Evolutionary conservation across 2,329 filamentous ascomycete genomes (phyloP), one percentile per base, ranked within the genome.

Genomic region (Aschersonia sp.): DNA sequence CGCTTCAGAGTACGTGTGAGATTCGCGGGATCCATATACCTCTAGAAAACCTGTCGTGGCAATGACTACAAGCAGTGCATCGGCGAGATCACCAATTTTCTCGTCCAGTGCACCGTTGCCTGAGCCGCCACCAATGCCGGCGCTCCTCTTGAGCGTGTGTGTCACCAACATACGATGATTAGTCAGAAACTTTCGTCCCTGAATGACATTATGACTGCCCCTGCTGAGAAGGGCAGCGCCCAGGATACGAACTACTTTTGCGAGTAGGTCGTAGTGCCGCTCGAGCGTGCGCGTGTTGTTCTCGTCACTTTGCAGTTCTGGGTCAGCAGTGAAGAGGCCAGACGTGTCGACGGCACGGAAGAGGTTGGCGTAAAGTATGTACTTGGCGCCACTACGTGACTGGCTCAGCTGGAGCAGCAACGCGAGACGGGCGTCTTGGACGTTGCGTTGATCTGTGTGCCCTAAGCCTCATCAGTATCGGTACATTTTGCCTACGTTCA

Each of bases 61-160:
- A 58, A 96, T 85, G 53, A 97, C 71, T 47, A 92, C 72, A 65
- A 90, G 83, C 58, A 92, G 86, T 44, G 86, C 82, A 62, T 94
- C 87, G 5, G 89, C 86, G 54, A 97, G 65, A 55, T 90, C 87
- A 44, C 78, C 75, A 39, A 94, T 69, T 52, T 78, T 76, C 48
- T 80, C 71, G 46, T 79, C 79, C 37, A 79, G 68, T 6, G 53
- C 56, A 40, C 58, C 58, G 44, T 66, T 63, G 33, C 55, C 60
- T 44, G 58, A 63, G 2, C 63, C 63, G 5, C 61, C 66, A 40
- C 85, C 84, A 49, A 94, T 85, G 44, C 85, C 85, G 0, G 86
- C 86, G 56, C 85, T 86, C 54, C 88, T 76, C 69, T 98, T 98
- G 58, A 98, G 85, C 22, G 94, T 82, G 43, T 88, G 85, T 53